phyloP scores from a whole-genome alignment of 1,139 yeast genomes.

The Diutina scorzettiae region DNA sequence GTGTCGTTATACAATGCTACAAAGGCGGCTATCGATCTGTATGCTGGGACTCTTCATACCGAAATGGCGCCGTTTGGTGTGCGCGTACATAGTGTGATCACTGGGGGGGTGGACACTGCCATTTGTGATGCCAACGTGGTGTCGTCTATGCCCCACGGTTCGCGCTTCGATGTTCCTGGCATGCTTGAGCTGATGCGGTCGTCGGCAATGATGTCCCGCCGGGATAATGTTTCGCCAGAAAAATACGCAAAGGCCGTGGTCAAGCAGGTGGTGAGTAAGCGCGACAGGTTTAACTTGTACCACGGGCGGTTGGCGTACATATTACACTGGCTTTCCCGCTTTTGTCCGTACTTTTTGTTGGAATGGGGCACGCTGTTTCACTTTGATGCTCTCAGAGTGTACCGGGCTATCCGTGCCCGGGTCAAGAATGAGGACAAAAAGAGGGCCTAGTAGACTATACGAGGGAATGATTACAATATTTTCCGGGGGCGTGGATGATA shows the following conservation, averaged over 20 bases:
- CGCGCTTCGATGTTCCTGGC: constrained; percentile 5
- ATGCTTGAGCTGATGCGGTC: constrained; percentile 1
- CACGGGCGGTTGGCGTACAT: constrained; percentile 2
- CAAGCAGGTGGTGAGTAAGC: not conserved
- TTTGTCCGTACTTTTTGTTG: not conserved
- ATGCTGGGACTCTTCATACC: not conserved
- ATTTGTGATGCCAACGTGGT: constrained; percentile 1
- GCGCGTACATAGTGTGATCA: constrained; percentile 6
- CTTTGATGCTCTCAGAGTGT: not conserved
- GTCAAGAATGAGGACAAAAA: not conserved
- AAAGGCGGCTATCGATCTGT: constrained; percentile 5
- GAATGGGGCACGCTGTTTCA: constrained; percentile 2
- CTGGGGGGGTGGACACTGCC: constrained; percentile 6
- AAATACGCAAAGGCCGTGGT: constrained; percentile 4
- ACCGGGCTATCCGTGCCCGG: not conserved
- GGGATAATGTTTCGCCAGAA: not conserved
- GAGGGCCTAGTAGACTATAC: not conserved
- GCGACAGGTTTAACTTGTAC: constrained; percentile 1
- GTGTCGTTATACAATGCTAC: constrained; percentile 1
- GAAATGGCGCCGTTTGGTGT: constrained; percentile 6
- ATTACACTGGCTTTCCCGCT: not conserved
- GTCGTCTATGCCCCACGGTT: not conserved
- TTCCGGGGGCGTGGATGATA: not conserved
- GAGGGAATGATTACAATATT: too few relatives aligned
- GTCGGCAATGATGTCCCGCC: constrained; percentile 3